Evolutionary conservation across 192 early-diverging fungal genomes (phyloP).

Genomic region (Gigaspora rosea): DNA sequence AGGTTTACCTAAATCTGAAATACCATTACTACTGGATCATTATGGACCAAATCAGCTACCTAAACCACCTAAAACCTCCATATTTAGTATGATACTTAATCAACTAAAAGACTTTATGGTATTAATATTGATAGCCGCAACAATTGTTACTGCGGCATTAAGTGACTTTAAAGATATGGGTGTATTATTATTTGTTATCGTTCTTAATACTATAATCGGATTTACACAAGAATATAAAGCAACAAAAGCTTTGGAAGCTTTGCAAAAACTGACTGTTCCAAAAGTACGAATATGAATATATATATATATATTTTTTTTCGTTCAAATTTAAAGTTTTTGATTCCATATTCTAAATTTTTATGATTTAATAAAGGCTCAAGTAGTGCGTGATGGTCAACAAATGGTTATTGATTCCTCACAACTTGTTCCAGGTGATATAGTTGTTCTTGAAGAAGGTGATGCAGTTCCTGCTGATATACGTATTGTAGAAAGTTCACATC

Average conservation of each 20-base stretch:
- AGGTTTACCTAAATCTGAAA: constrained; percentile 63
- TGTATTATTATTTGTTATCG: constrained; percentile 65
- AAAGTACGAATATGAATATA: not conserved
- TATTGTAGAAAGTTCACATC: constrained; percentile 68
- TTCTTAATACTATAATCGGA: constrained; percentile 88
- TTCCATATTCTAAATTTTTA: not conserved
- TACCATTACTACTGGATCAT: constrained; percentile 66
- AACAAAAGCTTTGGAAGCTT: constrained; percentile 82
- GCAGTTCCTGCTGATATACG: constrained; percentile 81
- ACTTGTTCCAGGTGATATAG: constrained; percentile 82
- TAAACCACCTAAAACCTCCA: constrained; percentile 65
- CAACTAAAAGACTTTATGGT: constrained; percentile 97
- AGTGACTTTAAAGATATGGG: constrained; percentile 81
- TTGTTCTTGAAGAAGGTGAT: constrained; percentile 81
- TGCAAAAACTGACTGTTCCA: constrained; percentile 67
- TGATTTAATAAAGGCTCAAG: constrained; percentile 54
- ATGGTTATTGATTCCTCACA: constrained; percentile 63
- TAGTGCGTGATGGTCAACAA: constrained; percentile 69
- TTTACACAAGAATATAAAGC: constrained; percentile 97
- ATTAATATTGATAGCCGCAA: constrained; percentile 78
- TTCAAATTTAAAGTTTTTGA: not conserved
- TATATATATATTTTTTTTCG: not conserved
- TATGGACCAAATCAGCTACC: constrained; percentile 90
- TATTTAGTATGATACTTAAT: constrained; percentile 74
- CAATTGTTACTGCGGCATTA: constrained; percentile 79